A percentile compares a stretch with the other conserved stretches of the same genome.
Evolutionary conservation across 805 yeast species (phyloP).

Genomic region (Zygotorulaspora sp.): DNA sequence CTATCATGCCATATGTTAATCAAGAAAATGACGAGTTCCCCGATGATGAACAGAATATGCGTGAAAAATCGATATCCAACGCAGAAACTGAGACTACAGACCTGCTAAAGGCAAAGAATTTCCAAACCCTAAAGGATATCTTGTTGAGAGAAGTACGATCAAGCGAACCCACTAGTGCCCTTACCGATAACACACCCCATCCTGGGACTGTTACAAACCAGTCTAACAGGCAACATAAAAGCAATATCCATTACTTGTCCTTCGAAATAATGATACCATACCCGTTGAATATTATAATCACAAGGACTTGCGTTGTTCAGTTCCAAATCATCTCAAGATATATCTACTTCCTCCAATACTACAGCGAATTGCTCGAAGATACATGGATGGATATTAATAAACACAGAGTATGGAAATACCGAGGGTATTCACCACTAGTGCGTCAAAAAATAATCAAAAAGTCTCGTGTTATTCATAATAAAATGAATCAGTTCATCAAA

Average conservation of each 20-base stretch:
- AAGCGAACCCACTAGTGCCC: slow-evolving; percentile 12
- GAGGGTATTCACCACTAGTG: slow-evolving; percentile 41
- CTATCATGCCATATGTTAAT: slow-evolving; percentile 32
- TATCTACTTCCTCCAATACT: slow-evolving; percentile 55
- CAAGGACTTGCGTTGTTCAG: slow-evolving; percentile 65
- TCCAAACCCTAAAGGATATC: slow-evolving; percentile 42
- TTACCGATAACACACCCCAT: slow-evolving; percentile 1
- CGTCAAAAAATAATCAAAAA: slow-evolving; percentile 51
- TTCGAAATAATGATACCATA: slow-evolving; percentile 69
- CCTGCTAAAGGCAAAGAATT: slow-evolving; percentile 44
- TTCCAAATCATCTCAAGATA: slow-evolving; percentile 78
- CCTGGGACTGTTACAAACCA: not conserved
- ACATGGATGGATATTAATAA: slow-evolving; percentile 65
- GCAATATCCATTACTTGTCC: slow-evolving; percentile 47
- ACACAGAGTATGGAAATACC: slow-evolving; percentile 62
- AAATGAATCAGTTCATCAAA: slow-evolving; percentile 36
- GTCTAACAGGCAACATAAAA: slow-evolving; percentile 23
- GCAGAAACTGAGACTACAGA: slow-evolving; percentile 11
- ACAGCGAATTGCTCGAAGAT: slow-evolving; percentile 53
- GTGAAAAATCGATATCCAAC: not conserved
- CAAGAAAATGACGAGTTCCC: slow-evolving; percentile 52
- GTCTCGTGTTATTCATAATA: slow-evolving; percentile 50
- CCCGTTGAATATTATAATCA: slow-evolving; percentile 74
- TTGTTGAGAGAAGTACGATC: slow-evolving; percentile 39
- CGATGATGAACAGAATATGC: slow-evolving; percentile 37